phyloP scores from a whole-genome alignment of 129 eudicot species.

The Flaveria linearis region DNA sequence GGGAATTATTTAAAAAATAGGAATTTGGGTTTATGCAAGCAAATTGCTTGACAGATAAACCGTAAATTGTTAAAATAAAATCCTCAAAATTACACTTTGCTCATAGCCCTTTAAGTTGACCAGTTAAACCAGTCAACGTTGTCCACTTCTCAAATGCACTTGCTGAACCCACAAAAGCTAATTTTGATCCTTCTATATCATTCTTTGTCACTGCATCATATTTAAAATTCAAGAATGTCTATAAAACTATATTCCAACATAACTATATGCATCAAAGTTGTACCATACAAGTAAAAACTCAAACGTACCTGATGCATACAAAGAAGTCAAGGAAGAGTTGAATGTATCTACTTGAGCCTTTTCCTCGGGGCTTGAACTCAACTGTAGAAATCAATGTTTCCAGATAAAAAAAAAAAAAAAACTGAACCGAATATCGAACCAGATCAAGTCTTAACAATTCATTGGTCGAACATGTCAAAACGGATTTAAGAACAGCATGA shows the following conservation, averaged over 20 bases:
- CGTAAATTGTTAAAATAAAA: conserved; percentile 16
- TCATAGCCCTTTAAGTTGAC: conserved; percentile 89
- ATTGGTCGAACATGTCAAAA: too few relatives aligned
- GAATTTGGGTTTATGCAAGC: conserved; percentile 21
- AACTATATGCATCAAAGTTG: not conserved
- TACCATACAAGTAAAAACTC: not conserved
- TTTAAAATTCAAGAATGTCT: not conserved
- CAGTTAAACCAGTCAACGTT: conserved; percentile 65
- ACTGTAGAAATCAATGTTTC: conserved; percentile 43
- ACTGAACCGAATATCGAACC: too few relatives aligned
- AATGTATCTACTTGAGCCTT: conserved; percentile 65
- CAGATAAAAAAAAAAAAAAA: too few relatives aligned
- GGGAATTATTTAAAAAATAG: not conserved
- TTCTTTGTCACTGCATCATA: conserved; percentile 60
- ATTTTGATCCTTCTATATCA: conserved; percentile 69
- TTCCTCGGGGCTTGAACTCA: conserved; percentile 81
- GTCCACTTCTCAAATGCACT: conserved; percentile 94
- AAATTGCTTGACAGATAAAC: conserved; percentile 21
- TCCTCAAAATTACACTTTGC: conserved; percentile 9
- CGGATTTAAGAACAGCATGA: too few relatives aligned
- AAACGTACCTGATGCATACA: conserved; percentile 72
- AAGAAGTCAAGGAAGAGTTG: conserved; percentile 63
- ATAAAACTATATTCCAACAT: not conserved
- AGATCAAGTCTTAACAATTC: too few relatives aligned
- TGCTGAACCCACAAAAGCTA: conserved; percentile 88